Evolutionary conservation across 768 basidiomycete species (phyloP).

Genomic region (Boletus tomentosulus): DNA sequence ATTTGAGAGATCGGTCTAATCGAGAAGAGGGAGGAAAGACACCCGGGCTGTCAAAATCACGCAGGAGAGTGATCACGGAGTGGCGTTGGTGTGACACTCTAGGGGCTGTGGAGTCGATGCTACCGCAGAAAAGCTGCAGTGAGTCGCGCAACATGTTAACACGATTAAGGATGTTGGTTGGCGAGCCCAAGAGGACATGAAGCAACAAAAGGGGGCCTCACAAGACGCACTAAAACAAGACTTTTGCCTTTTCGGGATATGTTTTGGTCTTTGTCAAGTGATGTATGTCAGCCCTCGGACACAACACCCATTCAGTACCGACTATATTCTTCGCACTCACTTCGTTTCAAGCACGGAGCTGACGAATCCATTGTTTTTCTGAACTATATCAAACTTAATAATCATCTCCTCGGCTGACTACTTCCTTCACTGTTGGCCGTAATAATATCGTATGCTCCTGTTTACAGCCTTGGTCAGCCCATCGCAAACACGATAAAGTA

Average conservation of each 20-base stretch:
- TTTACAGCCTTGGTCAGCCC: conserved; percentile 7
- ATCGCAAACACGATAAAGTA: not conserved
- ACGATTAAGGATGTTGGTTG: not conserved
- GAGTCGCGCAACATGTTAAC: conserved; percentile 26
- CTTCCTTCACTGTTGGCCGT: conserved; percentile 80
- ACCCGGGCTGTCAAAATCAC: conserved; percentile 64
- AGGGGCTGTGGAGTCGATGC: conserved; percentile 12
- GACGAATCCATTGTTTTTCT: not conserved
- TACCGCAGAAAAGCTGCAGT: conserved; percentile 15
- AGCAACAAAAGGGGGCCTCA: not conserved
- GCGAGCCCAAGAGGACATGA: not conserved
- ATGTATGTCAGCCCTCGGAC: conserved; percentile 5
- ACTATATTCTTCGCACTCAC: conserved; percentile 1
- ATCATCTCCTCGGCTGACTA: conserved; percentile 81
- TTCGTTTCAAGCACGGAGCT: not conserved
- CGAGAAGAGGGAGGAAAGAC: conserved; percentile 71
- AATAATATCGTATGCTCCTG: conserved; percentile 85
- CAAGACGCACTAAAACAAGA: not conserved
- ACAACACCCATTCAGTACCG: not conserved
- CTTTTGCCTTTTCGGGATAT: conserved; percentile 22
- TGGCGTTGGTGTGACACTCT: conserved; percentile 10
- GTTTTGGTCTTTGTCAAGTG: conserved; percentile 5
- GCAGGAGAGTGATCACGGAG: conserved; percentile 28
- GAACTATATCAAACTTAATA: conserved; percentile 42
- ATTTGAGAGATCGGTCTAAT: conserved; percentile 63